Conservation (phyloP, 306 rosid species). For the Prunus mongolica region DNA sequence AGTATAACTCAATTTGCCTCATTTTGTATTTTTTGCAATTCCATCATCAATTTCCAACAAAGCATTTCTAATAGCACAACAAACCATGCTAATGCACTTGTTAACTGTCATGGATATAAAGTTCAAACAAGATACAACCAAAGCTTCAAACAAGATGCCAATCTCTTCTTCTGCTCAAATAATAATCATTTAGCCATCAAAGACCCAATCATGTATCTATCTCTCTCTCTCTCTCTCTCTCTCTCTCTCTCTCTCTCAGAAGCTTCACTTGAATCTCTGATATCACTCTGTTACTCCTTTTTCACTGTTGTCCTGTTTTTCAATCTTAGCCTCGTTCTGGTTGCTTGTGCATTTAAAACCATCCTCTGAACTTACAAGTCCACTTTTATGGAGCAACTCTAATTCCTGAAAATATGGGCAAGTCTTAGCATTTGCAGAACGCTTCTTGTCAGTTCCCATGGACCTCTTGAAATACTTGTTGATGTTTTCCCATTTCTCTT, state of each 20-base stretch:
- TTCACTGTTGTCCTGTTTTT: neutral
- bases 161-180: too few species aligned
- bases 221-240: neutral
- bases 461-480: slow-evolving; percentile 71
- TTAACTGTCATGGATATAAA: too few species aligned
- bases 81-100: too few species aligned
- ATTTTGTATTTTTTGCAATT: too few species aligned
- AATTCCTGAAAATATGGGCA: slow-evolving; percentile 67
- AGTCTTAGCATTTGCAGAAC: slow-evolving; percentile 39
- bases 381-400: slow-evolving; percentile 54
- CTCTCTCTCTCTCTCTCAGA: neutral
- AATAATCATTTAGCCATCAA: neutral
- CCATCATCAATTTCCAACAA: too few species aligned
- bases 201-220: neutral
- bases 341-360: slow-evolving; percentile 20
- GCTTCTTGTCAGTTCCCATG: slow-evolving; percentile 48
- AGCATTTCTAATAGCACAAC: too few species aligned
- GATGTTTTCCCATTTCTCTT: slow-evolving; percentile 89
- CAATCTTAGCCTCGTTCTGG: slow-evolving; percentile 28
- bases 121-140: too few species aligned
- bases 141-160: too few species aligned
- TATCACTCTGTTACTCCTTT: slow-evolving; percentile 10
- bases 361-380: slow-evolving; percentile 37
- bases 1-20: too few species aligned
- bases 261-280: neutral